Evolutionary conservation across 768 basidiomycete species (phyloP).

Genomic region (Termitomyces sp.): DNA sequence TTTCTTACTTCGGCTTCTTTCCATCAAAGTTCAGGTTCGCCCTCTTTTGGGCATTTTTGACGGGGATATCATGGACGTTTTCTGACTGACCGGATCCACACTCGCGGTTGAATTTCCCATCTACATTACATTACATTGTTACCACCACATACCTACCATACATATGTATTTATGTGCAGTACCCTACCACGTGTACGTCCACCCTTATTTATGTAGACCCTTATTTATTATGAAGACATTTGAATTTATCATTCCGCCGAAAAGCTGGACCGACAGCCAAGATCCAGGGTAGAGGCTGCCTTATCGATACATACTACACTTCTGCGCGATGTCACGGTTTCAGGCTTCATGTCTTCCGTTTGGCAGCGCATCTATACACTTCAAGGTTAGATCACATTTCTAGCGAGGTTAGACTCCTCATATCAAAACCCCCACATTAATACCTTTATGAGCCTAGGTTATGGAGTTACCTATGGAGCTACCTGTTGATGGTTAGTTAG

Average conservation of each 20-base stretch:
- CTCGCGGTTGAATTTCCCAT: background rate
- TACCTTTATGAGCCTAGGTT: background rate
- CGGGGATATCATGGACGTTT: background rate
- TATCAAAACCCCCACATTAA: background rate
- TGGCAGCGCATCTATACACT: background rate
- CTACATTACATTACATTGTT: background rate
- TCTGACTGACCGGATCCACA: background rate
- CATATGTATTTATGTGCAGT: background rate
- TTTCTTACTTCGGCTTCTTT: background rate
- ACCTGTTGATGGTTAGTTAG: background rate
- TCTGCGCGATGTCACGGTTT: background rate
- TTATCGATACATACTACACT: too few relatives aligned
- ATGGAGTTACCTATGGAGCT: background rate
- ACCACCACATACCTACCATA: background rate
- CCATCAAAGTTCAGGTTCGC: background rate
- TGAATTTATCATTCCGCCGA: background rate
- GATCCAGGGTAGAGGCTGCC: background rate
- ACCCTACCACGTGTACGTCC: background rate
- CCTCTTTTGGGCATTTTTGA: background rate
- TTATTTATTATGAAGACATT: background rate
- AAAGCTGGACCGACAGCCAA: background rate
- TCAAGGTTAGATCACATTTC: background rate
- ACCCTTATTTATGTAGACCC: background rate
- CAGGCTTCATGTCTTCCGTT: background rate
- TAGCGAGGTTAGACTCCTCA: background rate